These are phyloP conservation scores for Oryza coarctata DNA, from an alignment of 176 grass and related monocot genomes.

Conservation along the genomic window DNA sequence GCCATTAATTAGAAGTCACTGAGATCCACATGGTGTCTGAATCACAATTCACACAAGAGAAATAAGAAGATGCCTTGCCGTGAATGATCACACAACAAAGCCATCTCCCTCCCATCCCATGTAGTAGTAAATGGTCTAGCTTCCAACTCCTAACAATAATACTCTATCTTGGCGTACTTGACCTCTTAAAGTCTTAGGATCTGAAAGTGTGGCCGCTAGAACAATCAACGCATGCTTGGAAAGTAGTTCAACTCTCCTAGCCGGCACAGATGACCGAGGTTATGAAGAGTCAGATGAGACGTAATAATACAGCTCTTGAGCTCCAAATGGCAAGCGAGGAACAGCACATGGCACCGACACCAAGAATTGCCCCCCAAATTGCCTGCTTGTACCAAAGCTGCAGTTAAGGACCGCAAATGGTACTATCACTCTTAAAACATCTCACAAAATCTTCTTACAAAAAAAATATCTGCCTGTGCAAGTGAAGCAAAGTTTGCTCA, in stretches of 20 bases:
- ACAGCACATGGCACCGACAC: slow-evolving; percentile 16
- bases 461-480: not conserved
- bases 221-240: slow-evolving; percentile 18
- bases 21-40: slow-evolving; percentile 18
- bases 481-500: slow-evolving; percentile 11
- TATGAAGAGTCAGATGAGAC: slow-evolving; percentile 14
- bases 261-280: not conserved
- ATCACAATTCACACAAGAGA: not conserved
- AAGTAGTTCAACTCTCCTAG: not conserved
- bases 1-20: slow-evolving; percentile 5
- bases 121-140: slow-evolving; percentile 6
- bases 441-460: slow-evolving; percentile 9
- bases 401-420: slow-evolving; percentile 8
- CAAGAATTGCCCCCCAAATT: slow-evolving; percentile 10
- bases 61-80: not conserved
- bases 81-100: not conserved
- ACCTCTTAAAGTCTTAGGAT: not conserved
- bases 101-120: slow-evolving; percentile 4
- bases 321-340: slow-evolving; percentile 15
- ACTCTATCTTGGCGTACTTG: not conserved
- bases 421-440: slow-evolving; percentile 19
- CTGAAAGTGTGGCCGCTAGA: not conserved
- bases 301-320: slow-evolving; percentile 2
- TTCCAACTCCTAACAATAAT: not conserved
- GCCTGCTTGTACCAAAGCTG: slow-evolving; percentile 5